A percentile compares a stretch with the other conserved stretches of the same genome.
Evolutionary conservation across 495 filamentous ascomycete genomes (phyloP).

Genomic region (Daldinia childiae): DNA sequence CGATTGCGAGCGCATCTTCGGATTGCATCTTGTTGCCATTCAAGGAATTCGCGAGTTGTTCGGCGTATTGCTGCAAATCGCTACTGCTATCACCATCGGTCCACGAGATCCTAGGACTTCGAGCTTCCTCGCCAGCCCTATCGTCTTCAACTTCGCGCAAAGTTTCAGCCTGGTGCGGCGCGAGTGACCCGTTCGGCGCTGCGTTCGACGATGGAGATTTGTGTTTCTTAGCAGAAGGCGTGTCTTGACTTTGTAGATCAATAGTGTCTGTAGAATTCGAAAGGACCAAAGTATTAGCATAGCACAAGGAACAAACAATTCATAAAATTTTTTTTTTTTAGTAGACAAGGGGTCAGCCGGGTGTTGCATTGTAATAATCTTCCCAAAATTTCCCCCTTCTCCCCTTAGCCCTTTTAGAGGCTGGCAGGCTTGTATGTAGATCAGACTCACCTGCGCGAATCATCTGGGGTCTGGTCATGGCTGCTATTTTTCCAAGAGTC

Average conservation of each 20-base stretch:
- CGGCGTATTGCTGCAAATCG: conserved; percentile 61
- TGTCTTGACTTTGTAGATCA: conserved; percentile 86
- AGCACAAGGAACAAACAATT: conserved; percentile 34
- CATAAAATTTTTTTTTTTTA: conserved; percentile 18
- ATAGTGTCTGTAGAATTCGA: conserved; percentile 77
- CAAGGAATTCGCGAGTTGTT: conserved; percentile 59
- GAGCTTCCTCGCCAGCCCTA: conserved; percentile 69
- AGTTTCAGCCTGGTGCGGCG: conserved; percentile 85
- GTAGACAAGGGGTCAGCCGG: conserved; percentile 36
- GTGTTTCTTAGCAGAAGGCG: conserved; percentile 86
- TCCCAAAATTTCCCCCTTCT: conserved; percentile 20
- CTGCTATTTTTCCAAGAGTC: conserved; percentile 41
- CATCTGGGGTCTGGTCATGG: conserved; percentile 79
- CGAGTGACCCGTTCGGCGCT: conserved; percentile 64
- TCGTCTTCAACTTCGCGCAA: conserved; percentile 83
- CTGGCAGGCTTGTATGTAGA: conserved; percentile 27
- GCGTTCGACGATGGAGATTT: conserved; percentile 38
- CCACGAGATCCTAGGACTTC: conserved; percentile 61
- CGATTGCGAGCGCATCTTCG: conserved; percentile 63
- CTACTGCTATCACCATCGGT: conserved; percentile 59
- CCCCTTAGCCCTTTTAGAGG: conserved; percentile 27
- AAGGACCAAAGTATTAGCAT: conserved; percentile 33
- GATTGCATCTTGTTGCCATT: conserved; percentile 59
- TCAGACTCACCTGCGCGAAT: conserved; percentile 75
- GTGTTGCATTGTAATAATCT: conserved; percentile 41